Evolutionary conservation across 2,329 filamentous ascomycete genomes (phyloP).

Genomic region (Samsoniella hepiali): DNA sequence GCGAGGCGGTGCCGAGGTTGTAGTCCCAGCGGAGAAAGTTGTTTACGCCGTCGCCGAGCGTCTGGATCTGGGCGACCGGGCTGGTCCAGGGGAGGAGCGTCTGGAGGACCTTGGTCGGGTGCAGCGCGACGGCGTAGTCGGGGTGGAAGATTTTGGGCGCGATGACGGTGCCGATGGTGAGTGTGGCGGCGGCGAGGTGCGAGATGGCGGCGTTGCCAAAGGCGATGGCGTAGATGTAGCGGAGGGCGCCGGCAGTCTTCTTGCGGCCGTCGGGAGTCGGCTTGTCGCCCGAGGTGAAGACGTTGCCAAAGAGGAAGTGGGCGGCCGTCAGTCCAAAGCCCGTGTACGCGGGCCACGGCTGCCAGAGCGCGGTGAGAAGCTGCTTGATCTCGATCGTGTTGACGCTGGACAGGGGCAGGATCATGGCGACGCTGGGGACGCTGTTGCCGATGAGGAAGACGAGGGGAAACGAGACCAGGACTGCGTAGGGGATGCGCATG

Average conservation of each 20-base stretch:
- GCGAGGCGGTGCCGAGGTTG: constrained; percentile 20
- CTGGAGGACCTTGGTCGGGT: constrained; percentile 21
- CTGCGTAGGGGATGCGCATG: constrained; percentile 21
- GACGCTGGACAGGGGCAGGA: constrained; percentile 15
- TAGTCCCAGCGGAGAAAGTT: constrained; percentile 24
- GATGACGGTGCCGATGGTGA: constrained; percentile 16
- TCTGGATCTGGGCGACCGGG: constrained; percentile 18
- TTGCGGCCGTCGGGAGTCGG: constrained; percentile 3
- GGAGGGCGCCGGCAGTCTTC: constrained; percentile 14
- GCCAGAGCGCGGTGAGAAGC: constrained; percentile 23
- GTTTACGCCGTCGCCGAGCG: constrained; percentile 22
- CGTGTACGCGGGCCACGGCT: constrained; percentile 25
- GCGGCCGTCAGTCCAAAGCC: constrained; percentile 18
- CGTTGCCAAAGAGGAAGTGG: not conserved
- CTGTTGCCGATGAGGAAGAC: constrained; percentile 20
- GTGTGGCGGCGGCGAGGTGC: constrained; percentile 18
- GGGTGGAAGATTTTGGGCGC: constrained; percentile 19
- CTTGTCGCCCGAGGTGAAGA: constrained; percentile 3
- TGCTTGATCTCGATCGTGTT: constrained; percentile 23
- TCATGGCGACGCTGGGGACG: constrained; percentile 21
- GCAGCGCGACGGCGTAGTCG: constrained; percentile 16
- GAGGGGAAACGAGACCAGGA: constrained; percentile 20
- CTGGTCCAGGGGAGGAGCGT: constrained; percentile 21
- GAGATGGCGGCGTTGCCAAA: constrained; percentile 21
- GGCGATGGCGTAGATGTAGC: constrained; percentile 21